Percentiles rank a stretch among this genome's conserved stretches.
Conservation (phyloP, 1,139 yeast genomes). For the Suhomyces bolitotheri region DNA sequence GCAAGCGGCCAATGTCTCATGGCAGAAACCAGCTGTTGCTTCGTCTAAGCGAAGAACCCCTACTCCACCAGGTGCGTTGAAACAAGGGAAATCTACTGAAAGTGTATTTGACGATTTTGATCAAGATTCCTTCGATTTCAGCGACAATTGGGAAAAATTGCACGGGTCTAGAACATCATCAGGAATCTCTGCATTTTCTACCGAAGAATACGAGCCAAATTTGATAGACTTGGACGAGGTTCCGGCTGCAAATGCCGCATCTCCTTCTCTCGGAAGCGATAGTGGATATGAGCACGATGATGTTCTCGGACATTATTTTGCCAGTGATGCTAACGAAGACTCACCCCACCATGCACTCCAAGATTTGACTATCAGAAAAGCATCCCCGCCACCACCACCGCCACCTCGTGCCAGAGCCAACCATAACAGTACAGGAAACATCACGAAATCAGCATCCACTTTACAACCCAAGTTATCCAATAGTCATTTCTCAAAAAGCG, state of each 20-base stretch:
- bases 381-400: slow-evolving; percentile 22
- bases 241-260: neutral
- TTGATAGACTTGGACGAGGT: slow-evolving; percentile 42
- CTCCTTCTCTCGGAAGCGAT: too few relatives aligned
- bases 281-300: slow-evolving; percentile 12
- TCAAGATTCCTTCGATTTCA: slow-evolving; percentile 30
- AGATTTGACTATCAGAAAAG: slow-evolving; percentile 22
- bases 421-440: slow-evolving; percentile 2
- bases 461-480: neutral
- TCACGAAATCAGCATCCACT: neutral
- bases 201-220: slow-evolving; percentile 18
- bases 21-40: slow-evolving; percentile 30
- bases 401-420: slow-evolving; percentile 10
- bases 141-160: slow-evolving; percentile 32
- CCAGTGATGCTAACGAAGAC: slow-evolving; percentile 7
- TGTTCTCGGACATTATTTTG: slow-evolving; percentile 14
- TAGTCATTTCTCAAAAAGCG: slow-evolving; percentile 15
- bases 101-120: slow-evolving; percentile 49
- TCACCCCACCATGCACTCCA: slow-evolving; percentile 17
- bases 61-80: slow-evolving; percentile 17
- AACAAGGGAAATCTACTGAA: slow-evolving; percentile 20
- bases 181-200: slow-evolving; percentile 12
- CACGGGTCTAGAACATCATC: slow-evolving; percentile 11
- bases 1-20: slow-evolving; percentile 49
- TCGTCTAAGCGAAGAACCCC: slow-evolving; percentile 2